Evolutionary conservation across 2,329 filamentous ascomycete species (phyloP).

Genomic region (Arthroderma uncinatum): DNA sequence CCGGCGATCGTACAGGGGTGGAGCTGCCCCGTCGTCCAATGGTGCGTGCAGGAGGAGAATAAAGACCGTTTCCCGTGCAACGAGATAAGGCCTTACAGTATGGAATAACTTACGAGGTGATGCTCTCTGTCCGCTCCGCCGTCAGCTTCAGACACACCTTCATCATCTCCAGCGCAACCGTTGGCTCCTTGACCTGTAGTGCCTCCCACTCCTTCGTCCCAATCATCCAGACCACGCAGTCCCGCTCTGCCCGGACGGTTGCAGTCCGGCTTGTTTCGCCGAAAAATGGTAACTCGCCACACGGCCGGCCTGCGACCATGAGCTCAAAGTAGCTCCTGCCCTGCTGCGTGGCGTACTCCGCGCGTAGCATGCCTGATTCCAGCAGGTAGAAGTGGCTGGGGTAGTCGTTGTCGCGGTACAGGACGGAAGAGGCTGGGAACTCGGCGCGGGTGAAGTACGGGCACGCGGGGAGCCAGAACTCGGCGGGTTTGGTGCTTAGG

Average conservation of each 20-base stretch:
- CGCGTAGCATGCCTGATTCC: conserved; percentile 76
- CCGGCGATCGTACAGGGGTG: conserved; percentile 1
- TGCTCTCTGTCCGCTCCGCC: conserved; percentile 75
- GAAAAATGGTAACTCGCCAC: conserved; percentile 93
- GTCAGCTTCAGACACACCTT: conserved; percentile 86
- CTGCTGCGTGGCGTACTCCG: conserved; percentile 84
- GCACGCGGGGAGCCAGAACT: conserved; percentile 81
- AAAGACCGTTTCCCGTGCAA: not conserved
- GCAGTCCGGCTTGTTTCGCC: conserved; percentile 78
- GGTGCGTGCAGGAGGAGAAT: not conserved
- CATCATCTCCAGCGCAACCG: conserved; percentile 73
- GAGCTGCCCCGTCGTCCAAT: not conserved
- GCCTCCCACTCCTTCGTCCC: conserved; percentile 58
- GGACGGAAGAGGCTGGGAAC: conserved; percentile 55
- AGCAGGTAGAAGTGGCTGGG: conserved; percentile 82
- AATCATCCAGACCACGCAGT: conserved; percentile 74
- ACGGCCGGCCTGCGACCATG: conserved; percentile 88
- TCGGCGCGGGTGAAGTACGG: conserved; percentile 63
- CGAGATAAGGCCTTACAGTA: not conserved
- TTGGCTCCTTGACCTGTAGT: conserved; percentile 60
- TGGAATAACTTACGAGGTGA: conserved; percentile 43
- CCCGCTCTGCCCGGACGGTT: conserved; percentile 70
- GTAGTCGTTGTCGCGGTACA: conserved; percentile 67
- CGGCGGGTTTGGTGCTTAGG: conserved; percentile 72
- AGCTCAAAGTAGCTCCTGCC: conserved; percentile 70